Conservation (phyloP, 2,329 filamentous ascomycete species). For the Xylariaceae sp. region DNA sequence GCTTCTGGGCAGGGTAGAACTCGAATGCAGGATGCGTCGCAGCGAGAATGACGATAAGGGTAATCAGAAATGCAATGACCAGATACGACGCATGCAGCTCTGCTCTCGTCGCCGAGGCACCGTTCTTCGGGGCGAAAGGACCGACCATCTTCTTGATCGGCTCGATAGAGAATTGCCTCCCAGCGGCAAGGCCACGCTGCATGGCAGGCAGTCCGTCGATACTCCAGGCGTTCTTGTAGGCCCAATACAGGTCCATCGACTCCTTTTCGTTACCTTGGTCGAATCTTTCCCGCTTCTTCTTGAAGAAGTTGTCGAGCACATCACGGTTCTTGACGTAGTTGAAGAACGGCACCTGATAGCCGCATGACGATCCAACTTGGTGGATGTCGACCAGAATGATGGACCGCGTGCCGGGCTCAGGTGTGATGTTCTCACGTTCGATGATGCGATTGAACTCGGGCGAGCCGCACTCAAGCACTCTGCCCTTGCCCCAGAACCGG, state of each 20-base stretch:
- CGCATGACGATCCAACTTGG: slow-evolving; percentile 38
- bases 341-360: slow-evolving; percentile 37
- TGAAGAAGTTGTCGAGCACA: slow-evolving; percentile 32
- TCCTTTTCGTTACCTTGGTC: slow-evolving; percentile 33
- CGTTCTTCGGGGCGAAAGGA: slow-evolving; percentile 27
- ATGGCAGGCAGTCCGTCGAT: slow-evolving; percentile 38
- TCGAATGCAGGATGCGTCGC: slow-evolving; percentile 26
- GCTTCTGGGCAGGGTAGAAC: slow-evolving; percentile 20
- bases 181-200: slow-evolving; percentile 29
- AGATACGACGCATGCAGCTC: slow-evolving; percentile 15
- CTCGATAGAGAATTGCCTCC: slow-evolving; percentile 28
- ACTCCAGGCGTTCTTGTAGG: slow-evolving; percentile 37
- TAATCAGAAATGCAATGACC: slow-evolving; percentile 12
- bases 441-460: slow-evolving; percentile 32
- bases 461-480: slow-evolving; percentile 33
- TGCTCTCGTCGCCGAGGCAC: neutral
- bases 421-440: slow-evolving; percentile 23
- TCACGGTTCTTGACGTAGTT: slow-evolving; percentile 36
- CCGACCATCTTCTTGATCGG: slow-evolving; percentile 40
- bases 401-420: slow-evolving; percentile 30
- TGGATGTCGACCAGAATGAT: slow-evolving; percentile 38
- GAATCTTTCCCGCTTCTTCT: slow-evolving; percentile 30
- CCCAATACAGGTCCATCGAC: slow-evolving; percentile 39
- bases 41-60: slow-evolving; percentile 20
- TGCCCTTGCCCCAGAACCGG: slow-evolving; percentile 36